A percentile compares a stretch with the other conserved stretches of the same genome.
These are phyloP conservation scores for Drosera capensis DNA, from an alignment of 148 eudicot genomes.

Conservation along the genomic window DNA sequence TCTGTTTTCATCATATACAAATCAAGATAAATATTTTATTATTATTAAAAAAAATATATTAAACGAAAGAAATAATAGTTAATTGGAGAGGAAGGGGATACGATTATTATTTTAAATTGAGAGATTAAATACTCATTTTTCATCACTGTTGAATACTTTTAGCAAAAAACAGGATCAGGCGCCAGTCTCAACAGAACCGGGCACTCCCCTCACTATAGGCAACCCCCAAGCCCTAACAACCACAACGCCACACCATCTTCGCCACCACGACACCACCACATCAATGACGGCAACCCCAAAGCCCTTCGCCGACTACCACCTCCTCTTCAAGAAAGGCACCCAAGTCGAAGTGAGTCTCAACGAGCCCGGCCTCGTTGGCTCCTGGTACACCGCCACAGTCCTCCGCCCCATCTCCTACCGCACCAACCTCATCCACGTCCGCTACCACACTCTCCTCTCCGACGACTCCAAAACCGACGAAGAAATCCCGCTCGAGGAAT, in stretches of 20 bases:
- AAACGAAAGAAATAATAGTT: too few species aligned
- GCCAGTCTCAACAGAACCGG: too few species aligned
- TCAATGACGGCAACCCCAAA: background rate
- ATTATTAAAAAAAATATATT: too few species aligned
- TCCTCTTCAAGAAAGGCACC: slow-evolving; percentile 18
- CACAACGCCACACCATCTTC: background rate
- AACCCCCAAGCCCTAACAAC: background rate
- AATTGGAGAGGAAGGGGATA: too few species aligned
- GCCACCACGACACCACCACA: background rate
- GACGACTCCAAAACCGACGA: slow-evolving; percentile 44
- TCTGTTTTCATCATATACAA: too few species aligned
- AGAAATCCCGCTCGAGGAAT: slow-evolving; percentile 44
- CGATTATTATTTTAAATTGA: too few species aligned
- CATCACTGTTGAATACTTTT: too few species aligned
- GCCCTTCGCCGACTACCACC: background rate
- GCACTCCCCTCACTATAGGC: too few species aligned
- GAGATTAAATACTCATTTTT: too few species aligned
- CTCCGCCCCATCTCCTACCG: slow-evolving; percentile 28
- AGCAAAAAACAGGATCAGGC: too few species aligned
- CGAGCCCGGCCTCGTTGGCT: slow-evolving; percentile 78
- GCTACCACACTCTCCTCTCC: too few species aligned
- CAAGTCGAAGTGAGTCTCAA: slow-evolving; percentile 59
- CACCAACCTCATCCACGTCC: slow-evolving; percentile 4
- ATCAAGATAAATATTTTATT: too few species aligned
- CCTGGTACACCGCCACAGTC: slow-evolving; percentile 60